phyloP scores from a whole-genome alignment of 2,329 filamentous ascomycete genomes.

The Colletotrichum noveboracense region DNA sequence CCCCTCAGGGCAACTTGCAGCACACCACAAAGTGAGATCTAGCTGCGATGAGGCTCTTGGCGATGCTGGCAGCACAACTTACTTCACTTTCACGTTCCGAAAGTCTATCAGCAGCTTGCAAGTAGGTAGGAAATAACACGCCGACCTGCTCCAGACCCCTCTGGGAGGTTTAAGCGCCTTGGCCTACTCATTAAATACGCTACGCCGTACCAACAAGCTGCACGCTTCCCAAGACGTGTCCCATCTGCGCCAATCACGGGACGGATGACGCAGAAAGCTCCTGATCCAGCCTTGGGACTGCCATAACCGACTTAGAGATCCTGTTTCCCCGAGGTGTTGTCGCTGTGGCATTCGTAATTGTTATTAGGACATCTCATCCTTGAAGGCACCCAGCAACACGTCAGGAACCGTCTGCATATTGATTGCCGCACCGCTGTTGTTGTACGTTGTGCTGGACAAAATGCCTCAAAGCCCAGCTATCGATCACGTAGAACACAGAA shows the following conservation, averaged over 20 bases:
- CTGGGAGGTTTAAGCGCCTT: neutral
- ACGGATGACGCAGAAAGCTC: slow-evolving; percentile 13
- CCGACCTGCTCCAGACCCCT: neutral
- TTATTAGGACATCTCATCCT: neutral
- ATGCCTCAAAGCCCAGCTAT: neutral
- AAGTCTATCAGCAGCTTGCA: neutral
- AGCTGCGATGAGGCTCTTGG: slow-evolving; percentile 3
- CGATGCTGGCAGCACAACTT: neutral
- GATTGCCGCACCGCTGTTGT: neutral
- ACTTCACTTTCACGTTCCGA: neutral
- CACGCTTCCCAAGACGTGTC: neutral
- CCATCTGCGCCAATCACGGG: slow-evolving; percentile 2
- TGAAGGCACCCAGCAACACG: neutral
- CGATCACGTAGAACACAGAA: neutral
- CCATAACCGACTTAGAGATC: neutral
- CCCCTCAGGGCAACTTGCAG: neutral
- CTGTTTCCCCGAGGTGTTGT: neutral
- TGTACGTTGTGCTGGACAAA: neutral
- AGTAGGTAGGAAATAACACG: neutral
- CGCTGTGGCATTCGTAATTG: neutral
- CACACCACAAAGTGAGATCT: neutral
- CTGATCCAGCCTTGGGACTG: neutral
- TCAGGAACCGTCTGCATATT: neutral
- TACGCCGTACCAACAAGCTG: neutral
- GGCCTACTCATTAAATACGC: neutral